Base-by-base conservation (phyloP, 306 rosid species). In the Gastrolobium bilobum region DNA sequence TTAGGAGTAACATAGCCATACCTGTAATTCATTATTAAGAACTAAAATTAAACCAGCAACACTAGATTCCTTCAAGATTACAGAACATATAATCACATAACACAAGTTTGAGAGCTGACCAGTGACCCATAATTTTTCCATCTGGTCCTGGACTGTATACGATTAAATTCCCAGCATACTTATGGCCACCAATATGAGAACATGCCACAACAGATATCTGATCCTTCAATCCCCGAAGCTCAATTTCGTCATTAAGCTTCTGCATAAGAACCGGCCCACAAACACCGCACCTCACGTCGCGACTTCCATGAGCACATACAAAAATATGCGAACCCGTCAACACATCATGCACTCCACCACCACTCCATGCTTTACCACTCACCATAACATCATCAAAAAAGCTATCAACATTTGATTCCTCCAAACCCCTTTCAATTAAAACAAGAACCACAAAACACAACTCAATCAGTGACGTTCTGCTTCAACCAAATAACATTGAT, bases 251-350 rank as follows among this genome's bases (percentile, higher is more conserved):
- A 3, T 83, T 83, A 20, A 91, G 71, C 84, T 91, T 91, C 13
- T 84, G 86, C 29, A 91, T 87, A 8, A 93, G 90, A 86, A 77
- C 82, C 1, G 98, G 98, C 57, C 98, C 98, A 68, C 98, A 93
- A 58, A 93, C 98, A 80, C 98, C 98, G n/a, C 99, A 95, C 80
- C 98, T 91, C 67, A 76, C 81, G 64, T 95, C 99, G 11, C 98
- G 98, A 72, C 93, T 92, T 42, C 86, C 99, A 84, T 95, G 99
- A 64, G 97, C 90, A 65, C 99, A 95, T 10, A 95, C 98, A 84
- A 95, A 95, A 11, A 95, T 89, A 38, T 84, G 79, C 2, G 98
- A 88, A 61, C 98, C 97, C n/a, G 75, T 58, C 50, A 91, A 68
- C 57, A 11, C 84, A 75, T 88, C 90, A 47, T 15, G 79, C 75